Evolutionary conservation across 805 yeast genomes (phyloP).

Genomic region (Zygoascus bituminiphila): DNA sequence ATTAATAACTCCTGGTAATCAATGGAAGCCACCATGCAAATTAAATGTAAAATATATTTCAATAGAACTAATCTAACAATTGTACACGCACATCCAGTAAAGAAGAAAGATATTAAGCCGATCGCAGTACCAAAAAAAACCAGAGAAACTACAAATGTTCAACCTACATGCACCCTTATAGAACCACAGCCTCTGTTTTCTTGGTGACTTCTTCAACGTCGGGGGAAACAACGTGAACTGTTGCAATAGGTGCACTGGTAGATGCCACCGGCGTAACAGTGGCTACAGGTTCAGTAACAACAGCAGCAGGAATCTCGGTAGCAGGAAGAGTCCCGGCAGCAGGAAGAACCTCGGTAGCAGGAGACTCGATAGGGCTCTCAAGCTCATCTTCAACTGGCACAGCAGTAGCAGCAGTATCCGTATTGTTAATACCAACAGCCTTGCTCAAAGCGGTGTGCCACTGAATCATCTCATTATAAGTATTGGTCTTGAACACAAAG

Average conservation of each 20-base stretch:
- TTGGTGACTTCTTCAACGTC: slow-evolving; percentile 1
- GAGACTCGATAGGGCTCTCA: slow-evolving; percentile 9
- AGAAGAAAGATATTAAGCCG: too few relatives aligned
- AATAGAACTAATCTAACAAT: too few relatives aligned
- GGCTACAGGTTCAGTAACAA: slow-evolving; percentile 1
- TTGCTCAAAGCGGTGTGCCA: slow-evolving; percentile 38
- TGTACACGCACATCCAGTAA: too few relatives aligned
- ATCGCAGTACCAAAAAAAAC: too few relatives aligned
- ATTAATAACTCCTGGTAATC: too few relatives aligned
- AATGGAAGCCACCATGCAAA: too few relatives aligned
- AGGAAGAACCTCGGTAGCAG: slow-evolving; percentile 4
- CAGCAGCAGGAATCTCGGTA: slow-evolving; percentile 3
- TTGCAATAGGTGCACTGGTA: neutral
- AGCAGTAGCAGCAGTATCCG: neutral
- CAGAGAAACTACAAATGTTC: neutral
- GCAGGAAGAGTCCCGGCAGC: neutral
- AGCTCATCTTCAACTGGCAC: slow-evolving; percentile 12
- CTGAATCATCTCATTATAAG: slow-evolving; percentile 36
- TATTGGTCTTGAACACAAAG: slow-evolving; percentile 36
- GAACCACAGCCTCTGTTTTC: neutral
- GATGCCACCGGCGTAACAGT: neutral
- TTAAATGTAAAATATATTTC: too few relatives aligned
- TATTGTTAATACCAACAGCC: slow-evolving; percentile 15
- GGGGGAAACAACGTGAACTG: neutral
- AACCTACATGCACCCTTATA: neutral